Evolutionary conservation across 768 basidiomycete species (phyloP).

Genomic region (Calocybe indica): DNA sequence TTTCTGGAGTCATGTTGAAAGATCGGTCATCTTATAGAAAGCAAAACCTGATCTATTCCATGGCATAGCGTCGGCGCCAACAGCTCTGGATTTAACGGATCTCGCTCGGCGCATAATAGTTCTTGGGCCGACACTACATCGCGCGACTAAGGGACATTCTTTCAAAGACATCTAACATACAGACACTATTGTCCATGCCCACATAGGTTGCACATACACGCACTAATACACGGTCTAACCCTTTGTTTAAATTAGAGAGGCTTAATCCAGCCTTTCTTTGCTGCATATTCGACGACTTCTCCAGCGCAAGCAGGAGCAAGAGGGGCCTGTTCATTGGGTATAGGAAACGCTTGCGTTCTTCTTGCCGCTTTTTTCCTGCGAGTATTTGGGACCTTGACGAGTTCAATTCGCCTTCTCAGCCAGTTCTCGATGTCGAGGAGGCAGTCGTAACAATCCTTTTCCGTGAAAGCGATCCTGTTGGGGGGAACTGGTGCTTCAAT

Average conservation of each 20-base stretch:
- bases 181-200: not conserved
- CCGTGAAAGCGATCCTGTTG: slow-evolving; percentile 38
- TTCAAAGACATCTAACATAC: not conserved
- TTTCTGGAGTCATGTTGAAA: slow-evolving; percentile 25
- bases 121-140: not conserved
- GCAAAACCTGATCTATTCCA: not conserved
- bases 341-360: slow-evolving; percentile 11
- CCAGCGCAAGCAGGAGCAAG: slow-evolving; percentile 41
- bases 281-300: slow-evolving; percentile 58
- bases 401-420: slow-evolving; percentile 41
- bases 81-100: too few species aligned
- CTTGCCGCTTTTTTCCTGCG: slow-evolving; percentile 30
- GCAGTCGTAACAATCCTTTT: slow-evolving; percentile 65
- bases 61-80: too few species aligned
- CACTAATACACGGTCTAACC: not conserved
- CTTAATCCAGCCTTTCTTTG: slow-evolving; percentile 57
- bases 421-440: slow-evolving; percentile 61
- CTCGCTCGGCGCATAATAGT: too few species aligned
- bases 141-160: not conserved
- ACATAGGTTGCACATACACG: not conserved
- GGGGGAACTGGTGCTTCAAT: slow-evolving; percentile 14
- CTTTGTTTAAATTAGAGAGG: slow-evolving; percentile 5
- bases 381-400: slow-evolving; percentile 15
- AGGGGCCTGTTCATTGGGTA: slow-evolving; percentile 11
- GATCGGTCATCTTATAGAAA: not conserved